These are phyloP conservation scores for Eremothecium gossypii DNA, from an alignment of 1,139 yeast species.

Conservation along the genomic window DNA sequence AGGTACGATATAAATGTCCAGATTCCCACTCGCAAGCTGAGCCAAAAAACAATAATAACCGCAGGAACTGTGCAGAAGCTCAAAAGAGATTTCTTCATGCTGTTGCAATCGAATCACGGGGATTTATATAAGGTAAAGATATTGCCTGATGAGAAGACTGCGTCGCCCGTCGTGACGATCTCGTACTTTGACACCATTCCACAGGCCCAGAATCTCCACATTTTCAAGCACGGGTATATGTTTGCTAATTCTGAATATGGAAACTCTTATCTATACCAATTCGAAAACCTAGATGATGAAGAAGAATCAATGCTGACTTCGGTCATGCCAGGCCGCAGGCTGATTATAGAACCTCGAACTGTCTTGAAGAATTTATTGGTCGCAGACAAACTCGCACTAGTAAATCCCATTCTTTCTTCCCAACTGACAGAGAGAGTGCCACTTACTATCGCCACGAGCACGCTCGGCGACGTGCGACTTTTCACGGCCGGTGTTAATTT, in stretches of 20 bases:
- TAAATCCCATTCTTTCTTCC: constrained; percentile 52
- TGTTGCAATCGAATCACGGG: constrained; percentile 64
- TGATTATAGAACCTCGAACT: constrained; percentile 29
- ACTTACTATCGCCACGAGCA: constrained; percentile 21
- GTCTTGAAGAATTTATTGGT: constrained; percentile 49
- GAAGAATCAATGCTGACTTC: constrained; percentile 26
- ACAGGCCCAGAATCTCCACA: constrained; percentile 42
- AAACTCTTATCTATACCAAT: constrained; percentile 61
- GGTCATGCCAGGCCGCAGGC: constrained; percentile 26
- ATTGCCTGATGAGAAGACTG: constrained; percentile 33
- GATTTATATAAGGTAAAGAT: constrained; percentile 67
- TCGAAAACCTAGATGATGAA: constrained; percentile 59
- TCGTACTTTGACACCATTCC: constrained; percentile 73
- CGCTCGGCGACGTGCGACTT: not conserved
- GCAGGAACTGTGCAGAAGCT: constrained; percentile 56
- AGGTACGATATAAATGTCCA: constrained; percentile 34
- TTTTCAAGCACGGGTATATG: constrained; percentile 68
- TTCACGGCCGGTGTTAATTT: constrained; percentile 20
- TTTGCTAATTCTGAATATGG: constrained; percentile 58
- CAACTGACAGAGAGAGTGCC: constrained; percentile 30
- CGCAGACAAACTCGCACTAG: constrained; percentile 43
- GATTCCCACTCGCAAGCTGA: constrained; percentile 40
- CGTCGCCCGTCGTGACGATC: constrained; percentile 35
- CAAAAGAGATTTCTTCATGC: constrained; percentile 54
- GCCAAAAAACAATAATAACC: constrained; percentile 35